Conservation (phyloP, 2,329 filamentous ascomycete genomes). For the Fusarium concolor region DNA sequence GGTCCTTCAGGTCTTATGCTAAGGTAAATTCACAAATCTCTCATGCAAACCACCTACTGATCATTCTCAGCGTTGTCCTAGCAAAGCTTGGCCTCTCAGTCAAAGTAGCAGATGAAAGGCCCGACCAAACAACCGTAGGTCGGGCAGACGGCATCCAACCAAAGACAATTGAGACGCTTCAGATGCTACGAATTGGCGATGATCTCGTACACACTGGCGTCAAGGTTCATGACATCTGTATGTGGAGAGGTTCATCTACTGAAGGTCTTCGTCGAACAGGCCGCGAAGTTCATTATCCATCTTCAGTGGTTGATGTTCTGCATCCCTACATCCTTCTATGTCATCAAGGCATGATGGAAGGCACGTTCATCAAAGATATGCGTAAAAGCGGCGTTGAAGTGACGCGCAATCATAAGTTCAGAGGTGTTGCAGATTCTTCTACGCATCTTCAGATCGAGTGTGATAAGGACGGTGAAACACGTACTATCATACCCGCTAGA, state of each 20-base stretch:
- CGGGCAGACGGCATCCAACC: constrained; percentile 79
- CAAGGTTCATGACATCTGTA: constrained; percentile 78
- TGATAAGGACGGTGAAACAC: constrained; percentile 1
- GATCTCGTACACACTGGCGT: constrained; percentile 74
- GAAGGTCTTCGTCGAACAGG: constrained; percentile 69
- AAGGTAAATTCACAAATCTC: constrained; percentile 41
- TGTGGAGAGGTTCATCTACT: constrained; percentile 69
- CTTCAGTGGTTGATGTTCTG: constrained; percentile 63
- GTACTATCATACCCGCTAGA: constrained; percentile 14
- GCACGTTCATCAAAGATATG: constrained; percentile 75
- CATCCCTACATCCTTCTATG: constrained; percentile 68
- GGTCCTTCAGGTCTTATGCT: constrained; percentile 68
- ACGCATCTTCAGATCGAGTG: constrained; percentile 61
- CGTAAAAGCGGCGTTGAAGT: constrained; percentile 71
- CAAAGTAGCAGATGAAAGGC: constrained; percentile 74
- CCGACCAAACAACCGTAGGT: constrained; percentile 74
- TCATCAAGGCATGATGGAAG: constrained; percentile 82
- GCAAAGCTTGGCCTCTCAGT: constrained; percentile 74
- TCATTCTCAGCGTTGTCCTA: constrained; percentile 55
- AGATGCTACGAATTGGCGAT: constrained; percentile 76
- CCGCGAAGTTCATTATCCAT: constrained; percentile 76
- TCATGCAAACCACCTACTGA: neutral
- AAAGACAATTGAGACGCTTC: constrained; percentile 81
- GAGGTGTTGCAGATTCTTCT: constrained; percentile 58
- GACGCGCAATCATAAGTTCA: constrained; percentile 72